Conservation (phyloP, 2,329 filamentous ascomycete genomes). For the Bretziella fagacearum region DNA sequence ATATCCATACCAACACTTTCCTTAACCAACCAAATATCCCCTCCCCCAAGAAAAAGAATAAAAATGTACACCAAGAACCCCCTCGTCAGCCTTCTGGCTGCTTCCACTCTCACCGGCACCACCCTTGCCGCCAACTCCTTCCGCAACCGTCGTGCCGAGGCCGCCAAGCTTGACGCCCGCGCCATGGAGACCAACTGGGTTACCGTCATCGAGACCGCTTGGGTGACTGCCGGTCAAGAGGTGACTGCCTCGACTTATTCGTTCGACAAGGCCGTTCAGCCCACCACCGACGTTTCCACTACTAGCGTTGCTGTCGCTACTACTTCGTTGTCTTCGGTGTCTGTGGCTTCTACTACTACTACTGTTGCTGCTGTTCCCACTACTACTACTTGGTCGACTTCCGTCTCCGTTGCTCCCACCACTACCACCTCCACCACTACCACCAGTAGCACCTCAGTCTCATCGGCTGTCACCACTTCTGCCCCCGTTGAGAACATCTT, state of each 20-base stretch:
- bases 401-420: not conserved
- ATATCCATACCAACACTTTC: conserved; percentile 7
- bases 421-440: conserved; percentile 13
- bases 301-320: not conserved
- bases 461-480: conserved; percentile 10
- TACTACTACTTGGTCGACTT: not conserved
- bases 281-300: conserved; percentile 5
- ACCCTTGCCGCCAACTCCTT: conserved; percentile 27
- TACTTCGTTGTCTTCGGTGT: conserved; percentile 5
- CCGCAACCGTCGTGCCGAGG: conserved; percentile 20
- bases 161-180: conserved; percentile 18
- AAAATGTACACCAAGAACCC: conserved; percentile 28
- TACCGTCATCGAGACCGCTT: conserved; percentile 26
- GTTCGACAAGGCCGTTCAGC: not conserved
- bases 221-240: conserved; percentile 21
- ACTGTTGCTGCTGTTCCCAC: conserved; percentile 2
- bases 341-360: conserved; percentile 7
- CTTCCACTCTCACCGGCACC: conserved; percentile 28
- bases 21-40: conserved; percentile 15
- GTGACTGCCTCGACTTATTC: conserved; percentile 6
- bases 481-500: conserved; percentile 16
- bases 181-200: conserved; percentile 24
- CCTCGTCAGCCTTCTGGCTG: conserved; percentile 25
- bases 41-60: conserved; percentile 15
- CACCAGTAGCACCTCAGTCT: conserved; percentile 13